A percentile compares a stretch with the other conserved stretches of the same genome.
Evolutionary conservation across 2,329 filamentous ascomycete genomes (phyloP).

Genomic region (Clonostachys rosea): DNA sequence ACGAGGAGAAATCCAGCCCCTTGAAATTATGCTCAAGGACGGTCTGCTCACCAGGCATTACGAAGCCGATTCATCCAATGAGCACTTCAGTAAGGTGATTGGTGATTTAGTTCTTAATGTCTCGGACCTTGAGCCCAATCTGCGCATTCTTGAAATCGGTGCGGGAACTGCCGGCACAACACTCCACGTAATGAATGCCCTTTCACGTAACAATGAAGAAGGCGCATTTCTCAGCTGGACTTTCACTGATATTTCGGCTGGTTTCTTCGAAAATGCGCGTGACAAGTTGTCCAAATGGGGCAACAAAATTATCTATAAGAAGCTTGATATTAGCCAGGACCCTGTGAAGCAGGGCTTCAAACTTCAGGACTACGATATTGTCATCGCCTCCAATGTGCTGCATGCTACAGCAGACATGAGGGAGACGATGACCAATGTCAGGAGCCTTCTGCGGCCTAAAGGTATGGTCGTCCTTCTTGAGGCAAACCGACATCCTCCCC

Average conservation of each 20-base stretch:
- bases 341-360: conserved; percentile 16
- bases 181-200: conserved; percentile 11
- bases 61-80: conserved; percentile 6
- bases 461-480: conserved; percentile 22
- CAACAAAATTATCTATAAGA: conserved; percentile 20
- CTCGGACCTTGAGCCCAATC: conserved; percentile 14
- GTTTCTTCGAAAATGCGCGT: conserved; percentile 26
- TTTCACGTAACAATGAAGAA: neutral
- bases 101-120: conserved; percentile 1
- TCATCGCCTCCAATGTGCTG: conserved; percentile 21
- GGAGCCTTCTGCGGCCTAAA: conserved; percentile 18
- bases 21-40: conserved; percentile 28
- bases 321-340: conserved; percentile 24
- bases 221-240: conserved; percentile 16
- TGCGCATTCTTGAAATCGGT: conserved; percentile 29
- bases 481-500: conserved; percentile 2
- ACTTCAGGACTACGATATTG: conserved; percentile 14
- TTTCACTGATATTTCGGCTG: conserved; percentile 31
- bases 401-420: conserved; percentile 19
- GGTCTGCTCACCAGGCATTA: conserved; percentile 27
- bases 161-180: conserved; percentile 26
- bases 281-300: conserved; percentile 4
- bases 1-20: conserved; percentile 21
- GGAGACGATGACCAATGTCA: conserved; percentile 13
- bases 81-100: neutral